Conservation (phyloP, 2,329 filamentous ascomycete species). For the Sporothrix brunneoviolacea region DNA sequence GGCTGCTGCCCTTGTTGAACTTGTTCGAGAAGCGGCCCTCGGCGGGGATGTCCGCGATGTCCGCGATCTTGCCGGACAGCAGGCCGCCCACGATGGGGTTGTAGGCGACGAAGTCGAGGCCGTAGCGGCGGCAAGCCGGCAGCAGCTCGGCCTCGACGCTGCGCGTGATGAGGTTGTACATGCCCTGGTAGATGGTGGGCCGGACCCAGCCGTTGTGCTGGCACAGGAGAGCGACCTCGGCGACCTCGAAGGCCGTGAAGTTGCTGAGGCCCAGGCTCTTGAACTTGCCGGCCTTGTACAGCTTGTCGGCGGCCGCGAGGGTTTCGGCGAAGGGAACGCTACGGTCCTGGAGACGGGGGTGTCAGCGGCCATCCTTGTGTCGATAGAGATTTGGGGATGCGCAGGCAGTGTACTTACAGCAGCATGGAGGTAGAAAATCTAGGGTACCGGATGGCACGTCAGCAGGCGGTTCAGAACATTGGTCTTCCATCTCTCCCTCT, state of each 20-base stretch:
- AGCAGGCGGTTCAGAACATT: neutral
- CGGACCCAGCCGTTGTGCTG: constrained; percentile 60
- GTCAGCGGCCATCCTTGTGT: neutral
- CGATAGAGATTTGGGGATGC: neutral
- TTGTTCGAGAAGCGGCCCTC: constrained; percentile 64
- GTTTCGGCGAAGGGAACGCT: constrained; percentile 47
- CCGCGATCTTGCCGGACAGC: constrained; percentile 53
- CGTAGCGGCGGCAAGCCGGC: constrained; percentile 58
- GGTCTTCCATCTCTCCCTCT: neutral
- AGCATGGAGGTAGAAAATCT: constrained; percentile 70
- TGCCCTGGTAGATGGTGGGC: constrained; percentile 68
- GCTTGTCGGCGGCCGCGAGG: constrained; percentile 57
- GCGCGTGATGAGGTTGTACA: constrained; percentile 54
- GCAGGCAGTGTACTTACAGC: constrained; percentile 30
- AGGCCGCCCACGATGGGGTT: constrained; percentile 67
- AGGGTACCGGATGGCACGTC: neutral
- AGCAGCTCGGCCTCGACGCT: constrained; percentile 58
- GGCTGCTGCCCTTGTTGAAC: constrained; percentile 32
- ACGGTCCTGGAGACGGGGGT: constrained; percentile 12
- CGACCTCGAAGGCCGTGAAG: constrained; percentile 70
- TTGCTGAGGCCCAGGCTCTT: constrained; percentile 64
- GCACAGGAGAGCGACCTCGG: constrained; percentile 64
- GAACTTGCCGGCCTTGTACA: constrained; percentile 68
- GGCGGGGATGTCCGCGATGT: constrained; percentile 35
- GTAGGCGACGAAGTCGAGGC: constrained; percentile 62